Conservation (phyloP, 106 monocot species). For the Iris macrosiphon region DNA sequence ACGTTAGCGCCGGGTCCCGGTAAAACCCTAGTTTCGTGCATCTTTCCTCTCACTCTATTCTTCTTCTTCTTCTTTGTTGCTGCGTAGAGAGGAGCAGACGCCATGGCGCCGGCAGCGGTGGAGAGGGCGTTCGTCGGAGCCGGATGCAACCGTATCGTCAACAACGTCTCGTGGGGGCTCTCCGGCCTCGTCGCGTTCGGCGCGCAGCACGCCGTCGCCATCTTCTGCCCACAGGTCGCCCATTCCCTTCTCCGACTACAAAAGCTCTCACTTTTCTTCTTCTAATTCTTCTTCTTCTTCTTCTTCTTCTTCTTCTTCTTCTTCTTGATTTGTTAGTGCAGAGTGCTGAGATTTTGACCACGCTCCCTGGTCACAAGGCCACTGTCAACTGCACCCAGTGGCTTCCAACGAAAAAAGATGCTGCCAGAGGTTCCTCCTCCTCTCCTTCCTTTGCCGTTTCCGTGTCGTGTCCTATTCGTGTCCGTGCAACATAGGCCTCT, state of each 20-base stretch:
- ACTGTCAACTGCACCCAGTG: slow-evolving; percentile 87
- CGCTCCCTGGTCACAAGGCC: slow-evolving; percentile 84
- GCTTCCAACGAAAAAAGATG: slow-evolving; percentile 76
- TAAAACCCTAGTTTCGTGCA: no score
- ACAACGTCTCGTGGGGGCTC: slow-evolving; percentile 94
- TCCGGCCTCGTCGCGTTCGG: slow-evolving; percentile 87
- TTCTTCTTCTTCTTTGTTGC: no score
- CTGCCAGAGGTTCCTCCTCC: slow-evolving; percentile 41
- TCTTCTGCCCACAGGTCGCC: slow-evolving; percentile 78
- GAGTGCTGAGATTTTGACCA: slow-evolving; percentile 84
- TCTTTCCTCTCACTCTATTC: no score
- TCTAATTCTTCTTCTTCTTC: neutral
- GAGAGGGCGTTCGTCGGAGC: slow-evolving; percentile 74
- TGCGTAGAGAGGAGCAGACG: no score
- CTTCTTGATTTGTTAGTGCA: slow-evolving; percentile 16
- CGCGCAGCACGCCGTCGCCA: slow-evolving; percentile 81
- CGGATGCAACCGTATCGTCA: slow-evolving; percentile 88
- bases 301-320: neutral
- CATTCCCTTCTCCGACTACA: neutral
- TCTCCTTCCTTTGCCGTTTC: neutral
- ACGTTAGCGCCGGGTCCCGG: no score
- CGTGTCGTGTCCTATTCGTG: no score
- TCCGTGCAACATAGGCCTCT: neutral
- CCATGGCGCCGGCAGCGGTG: no score
- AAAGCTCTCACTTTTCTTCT: neutral